Base-by-base conservation (phyloP, 2,329 filamentous ascomycete species). In the Blumeriella jaapii region DNA sequence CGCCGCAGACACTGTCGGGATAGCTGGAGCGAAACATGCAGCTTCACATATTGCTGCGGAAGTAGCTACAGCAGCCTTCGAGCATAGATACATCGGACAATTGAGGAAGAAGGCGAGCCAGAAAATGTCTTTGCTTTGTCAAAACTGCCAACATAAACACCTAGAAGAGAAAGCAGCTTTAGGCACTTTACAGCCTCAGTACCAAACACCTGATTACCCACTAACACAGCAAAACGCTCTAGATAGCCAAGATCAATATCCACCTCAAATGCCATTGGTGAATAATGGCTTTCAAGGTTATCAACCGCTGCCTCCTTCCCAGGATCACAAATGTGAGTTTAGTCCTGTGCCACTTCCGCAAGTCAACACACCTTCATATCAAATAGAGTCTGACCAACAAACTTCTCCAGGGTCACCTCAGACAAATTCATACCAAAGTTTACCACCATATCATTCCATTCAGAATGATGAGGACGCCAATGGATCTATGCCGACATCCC, bases 1-100 rank as follows among this genome's bases (percentile, higher is more conserved):
- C 4, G 55, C 55, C 1, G 55, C 49, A 1, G 47, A 56, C 14
- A 59, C 52, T 1, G 59, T 54, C 1, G 59, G 58, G 8, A 56
- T n/a, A 24, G 22, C 3, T 24, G 22, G 4, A n/a, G n/a, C n/a
- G n/a, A n/a, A n/a, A n/a, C n/a, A n/a, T n/a, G n/a, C n/a, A n/a
- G n/a, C n/a, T n/a, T n/a, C n/a, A n/a, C n/a, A n/a, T n/a, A n/a
- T n/a, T n/a, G n/a, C n/a, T n/a, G n/a, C n/a, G n/a, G n/a, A n/a
- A n/a, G n/a, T n/a, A n/a, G n/a, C n/a, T n/a, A n/a, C n/a, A n/a
- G n/a, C n/a, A n/a, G n/a, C n/a, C n/a, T n/a, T n/a, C n/a, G n/a
- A n/a, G n/a, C n/a, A n/a, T n/a, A n/a, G n/a, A n/a, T n/a, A n/a
- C n/a, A n/a, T n/a, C n/a, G n/a, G n/a, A n/a, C n/a, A n/a, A n/a